Evolutionary conservation across 1,284 basidiomycete species (phyloP).

Genomic region (Neonothopanus nambi): DNA sequence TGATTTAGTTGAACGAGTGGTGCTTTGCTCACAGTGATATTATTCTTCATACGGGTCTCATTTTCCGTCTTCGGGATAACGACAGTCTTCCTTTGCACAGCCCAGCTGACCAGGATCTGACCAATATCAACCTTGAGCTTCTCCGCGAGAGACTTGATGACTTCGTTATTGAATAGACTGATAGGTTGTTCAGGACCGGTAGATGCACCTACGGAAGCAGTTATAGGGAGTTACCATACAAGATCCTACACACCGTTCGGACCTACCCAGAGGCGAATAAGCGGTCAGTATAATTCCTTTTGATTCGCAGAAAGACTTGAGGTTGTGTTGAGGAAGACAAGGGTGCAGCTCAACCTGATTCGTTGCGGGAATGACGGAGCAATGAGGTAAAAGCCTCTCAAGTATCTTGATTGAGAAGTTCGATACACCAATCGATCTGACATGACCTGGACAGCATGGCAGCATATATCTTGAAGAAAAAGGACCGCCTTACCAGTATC

Average conservation of each 20-base stretch:
- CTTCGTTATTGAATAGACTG: constrained; percentile 20
- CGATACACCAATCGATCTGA: constrained; percentile 64
- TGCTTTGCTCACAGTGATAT: constrained; percentile 45
- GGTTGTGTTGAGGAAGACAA: constrained; percentile 53
- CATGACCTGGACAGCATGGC: constrained; percentile 42
- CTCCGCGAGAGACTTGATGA: constrained; percentile 45
- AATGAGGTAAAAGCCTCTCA: constrained; percentile 36
- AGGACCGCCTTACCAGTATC: no score
- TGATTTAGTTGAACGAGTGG: neutral
- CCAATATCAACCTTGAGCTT: constrained; percentile 46
- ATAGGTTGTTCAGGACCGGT: constrained; percentile 6
- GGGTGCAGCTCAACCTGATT: constrained; percentile 71
- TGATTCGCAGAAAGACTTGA: constrained; percentile 54
- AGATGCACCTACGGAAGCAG: neutral
- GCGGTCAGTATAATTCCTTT: constrained; percentile 67
- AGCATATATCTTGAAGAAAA: no score
- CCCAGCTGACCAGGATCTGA: constrained; percentile 56
- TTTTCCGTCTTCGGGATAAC: constrained; percentile 54
- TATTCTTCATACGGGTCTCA: constrained; percentile 45
- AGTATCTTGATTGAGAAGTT: constrained; percentile 66
- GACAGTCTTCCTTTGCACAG: constrained; percentile 41
- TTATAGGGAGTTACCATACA: no score
- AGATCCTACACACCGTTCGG: no score
- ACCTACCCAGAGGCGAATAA: constrained; percentile 63
- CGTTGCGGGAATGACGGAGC: constrained; percentile 50